Evolutionary conservation across 176 grass and related monocot species (phyloP), one percentile per base, ranked within the genome.

Genomic region (Thinopyrum elongatum): DNA sequence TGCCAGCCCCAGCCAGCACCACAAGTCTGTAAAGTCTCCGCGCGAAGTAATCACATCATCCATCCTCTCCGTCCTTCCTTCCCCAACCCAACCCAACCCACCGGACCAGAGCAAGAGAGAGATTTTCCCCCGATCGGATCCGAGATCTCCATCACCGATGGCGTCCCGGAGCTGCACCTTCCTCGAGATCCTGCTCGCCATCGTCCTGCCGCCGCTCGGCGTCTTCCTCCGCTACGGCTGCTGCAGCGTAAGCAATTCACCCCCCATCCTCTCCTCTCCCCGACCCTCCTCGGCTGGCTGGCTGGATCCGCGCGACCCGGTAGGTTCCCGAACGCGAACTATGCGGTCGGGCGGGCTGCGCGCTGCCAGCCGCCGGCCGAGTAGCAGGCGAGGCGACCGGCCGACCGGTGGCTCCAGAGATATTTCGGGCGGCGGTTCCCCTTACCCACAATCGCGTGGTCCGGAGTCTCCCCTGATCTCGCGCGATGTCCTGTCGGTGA

Each of bases 131-230:
- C 53, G 19, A 22, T 22, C 53, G 2, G 53, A 57, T 9, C 53
- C 19, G 53, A 22, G 53, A 58, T 58, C 10, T 3, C 12, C 8
- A 22, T 26, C 55, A 5, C 22, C 30, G 2, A 95, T 95, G 93
- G 90, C 79, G 36, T 92, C 90, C 77, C n/a, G 57, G 8, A 89
- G 95, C 86, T 98, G 93, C 80, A 53, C 46, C 36, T 90, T 98
- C 79, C 80, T 98, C 1, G 95, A 95, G 93, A 98, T 98, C 87
- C 89, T 98, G 12, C 74, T 94, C 79, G 95, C 95, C 70, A 89
- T 98, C 89, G 0, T 98, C 65, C 95, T 95, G 9, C 95, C 95
- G 36, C 95, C 93, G 10, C 91, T 98, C 61, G 95, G 93, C 87
- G 95, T 98, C 84, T 98, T 91, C 89, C 87, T 95, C 87, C 93